These are phyloP conservation scores for Cyphellophora attinorum DNA, from an alignment of 2,329 filamentous ascomycete genomes.

Conservation along the genomic window DNA sequence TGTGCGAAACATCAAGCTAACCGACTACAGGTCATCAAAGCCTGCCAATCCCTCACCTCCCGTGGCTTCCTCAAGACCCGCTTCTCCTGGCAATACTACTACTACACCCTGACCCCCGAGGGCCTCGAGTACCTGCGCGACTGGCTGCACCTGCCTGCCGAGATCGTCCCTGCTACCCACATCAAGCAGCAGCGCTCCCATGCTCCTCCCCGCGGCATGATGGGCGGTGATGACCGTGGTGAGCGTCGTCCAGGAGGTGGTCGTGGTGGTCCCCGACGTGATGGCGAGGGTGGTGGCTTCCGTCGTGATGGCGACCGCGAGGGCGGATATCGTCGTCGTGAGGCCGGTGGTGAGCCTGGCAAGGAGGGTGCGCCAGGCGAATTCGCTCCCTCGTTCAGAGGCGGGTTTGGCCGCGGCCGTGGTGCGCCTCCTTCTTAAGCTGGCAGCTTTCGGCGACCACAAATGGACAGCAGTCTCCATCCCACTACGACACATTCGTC, in stretches of 20 bases:
- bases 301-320: slow-evolving; percentile 84
- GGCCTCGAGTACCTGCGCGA: slow-evolving; percentile 99
- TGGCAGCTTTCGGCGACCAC: no score
- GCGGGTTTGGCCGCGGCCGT: slow-evolving; percentile 82
- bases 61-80: slow-evolving; percentile 99
- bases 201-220: slow-evolving; percentile 96
- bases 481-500: no score
- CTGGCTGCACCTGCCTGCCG: slow-evolving; percentile 98
- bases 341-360: slow-evolving; percentile 58
- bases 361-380: slow-evolving; percentile 90
- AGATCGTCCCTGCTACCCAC: slow-evolving; percentile 99
- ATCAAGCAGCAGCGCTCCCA: slow-evolving; percentile 99
- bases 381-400: slow-evolving; percentile 88
- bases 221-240: slow-evolving; percentile 77
- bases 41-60: slow-evolving; percentile 93
- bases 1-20: slow-evolving; percentile 3
- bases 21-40: slow-evolving; percentile 70
- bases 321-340: slow-evolving; percentile 86
- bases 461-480: no score
- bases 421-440: slow-evolving; percentile 52
- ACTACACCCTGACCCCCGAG: slow-evolving; percentile 99
- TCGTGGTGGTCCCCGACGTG: slow-evolving; percentile 66
- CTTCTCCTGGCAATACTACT: slow-evolving; percentile 99
- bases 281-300: slow-evolving; percentile 84
- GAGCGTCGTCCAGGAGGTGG: slow-evolving; percentile 76